Percentiles rank a stretch among this genome's conserved stretches.
Conservation (phyloP, 129 eudicot genomes). For the Flaveria linearis region DNA sequence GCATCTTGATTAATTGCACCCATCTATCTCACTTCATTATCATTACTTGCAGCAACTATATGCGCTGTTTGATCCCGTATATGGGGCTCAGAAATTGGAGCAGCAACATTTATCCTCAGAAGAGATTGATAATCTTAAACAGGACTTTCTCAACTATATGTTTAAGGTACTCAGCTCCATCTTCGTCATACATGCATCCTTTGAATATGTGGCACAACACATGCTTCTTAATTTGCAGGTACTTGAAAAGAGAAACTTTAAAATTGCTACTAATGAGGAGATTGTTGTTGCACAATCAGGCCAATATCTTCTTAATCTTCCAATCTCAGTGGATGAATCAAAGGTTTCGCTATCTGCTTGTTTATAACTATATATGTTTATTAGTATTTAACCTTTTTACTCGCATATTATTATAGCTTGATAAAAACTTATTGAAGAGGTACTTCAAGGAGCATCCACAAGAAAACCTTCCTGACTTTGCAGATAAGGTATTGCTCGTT, state of each 20-base stretch:
- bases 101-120: slow-evolving; percentile 61
- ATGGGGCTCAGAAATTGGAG: slow-evolving; percentile 63
- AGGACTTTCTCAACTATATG: slow-evolving; percentile 36
- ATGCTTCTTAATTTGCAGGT: slow-evolving; percentile 39
- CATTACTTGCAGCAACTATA: slow-evolving; percentile 59
- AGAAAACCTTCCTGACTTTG: slow-evolving; percentile 88
- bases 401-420: slow-evolving; percentile 52
- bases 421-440: slow-evolving; percentile 63
- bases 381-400: not conserved
- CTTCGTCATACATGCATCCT: not conserved
- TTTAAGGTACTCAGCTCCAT: slow-evolving; percentile 46
- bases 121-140: slow-evolving; percentile 40
- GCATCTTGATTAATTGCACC: not conserved
- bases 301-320: slow-evolving; percentile 94
- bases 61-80: slow-evolving; percentile 70
- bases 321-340: slow-evolving; percentile 89
- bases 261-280: slow-evolving; percentile 78
- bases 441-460: slow-evolving; percentile 73
- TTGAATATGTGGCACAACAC: not conserved
- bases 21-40: not conserved
- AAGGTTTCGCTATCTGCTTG: slow-evolving; percentile 44
- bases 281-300: slow-evolving; percentile 83
- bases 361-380: not conserved
- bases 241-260: slow-evolving; percentile 89
- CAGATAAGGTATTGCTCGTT: slow-evolving; percentile 63